Evolutionary conservation across 106 monocot species (phyloP), one percentile per base, ranked within the genome.

Genomic region (Allium sativum): DNA sequence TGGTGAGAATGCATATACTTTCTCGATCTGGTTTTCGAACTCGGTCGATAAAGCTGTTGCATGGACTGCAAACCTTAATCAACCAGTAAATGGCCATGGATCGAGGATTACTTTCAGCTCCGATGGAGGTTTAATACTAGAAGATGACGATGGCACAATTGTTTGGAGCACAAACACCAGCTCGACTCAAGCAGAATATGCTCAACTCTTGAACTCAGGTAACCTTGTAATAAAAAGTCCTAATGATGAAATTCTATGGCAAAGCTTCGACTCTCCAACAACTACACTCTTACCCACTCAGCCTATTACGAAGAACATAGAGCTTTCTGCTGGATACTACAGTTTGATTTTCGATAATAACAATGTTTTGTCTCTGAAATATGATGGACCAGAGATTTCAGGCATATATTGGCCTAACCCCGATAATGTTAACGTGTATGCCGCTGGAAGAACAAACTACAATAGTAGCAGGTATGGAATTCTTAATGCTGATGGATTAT

Each of bases 21-120:
- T 82, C 66, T 69, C 77, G 21, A 62, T 77, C 68, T 82, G 82
- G 82, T 78, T 74, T 74, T 47, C 78, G 21, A 43, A 73, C 43
- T 77, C 82, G 0, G 40, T 40, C 11, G 42, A 51, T 42, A 56
- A 61, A 10, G 72, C 74, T 19, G 50, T 58, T 4, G 64, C 57
- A 15, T 86, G 81, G 81, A 70, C 78, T 1, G 81, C 81, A 22
- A 86, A 78, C 61, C 78, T 69, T 55, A 69, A 78, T 57, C 65
- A 46, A 9, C 74, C 77, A 1, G 81, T 81, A 10, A 81, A 85
- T 45, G 85, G 85, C 41, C 50, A 45, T 3, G 61, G 72, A 1
- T 77, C 77, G 20, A 21, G 61, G 15, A 44, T 72, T 11, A 40
- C 21, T 4, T 41, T 77, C 18, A 17, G 42, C 40, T 59, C 44